A percentile compares a stretch with the other conserved stretches of the same genome.
phyloP scores from a whole-genome alignment of 78 protist species.

The Pigoraptor vietnamica region DNA sequence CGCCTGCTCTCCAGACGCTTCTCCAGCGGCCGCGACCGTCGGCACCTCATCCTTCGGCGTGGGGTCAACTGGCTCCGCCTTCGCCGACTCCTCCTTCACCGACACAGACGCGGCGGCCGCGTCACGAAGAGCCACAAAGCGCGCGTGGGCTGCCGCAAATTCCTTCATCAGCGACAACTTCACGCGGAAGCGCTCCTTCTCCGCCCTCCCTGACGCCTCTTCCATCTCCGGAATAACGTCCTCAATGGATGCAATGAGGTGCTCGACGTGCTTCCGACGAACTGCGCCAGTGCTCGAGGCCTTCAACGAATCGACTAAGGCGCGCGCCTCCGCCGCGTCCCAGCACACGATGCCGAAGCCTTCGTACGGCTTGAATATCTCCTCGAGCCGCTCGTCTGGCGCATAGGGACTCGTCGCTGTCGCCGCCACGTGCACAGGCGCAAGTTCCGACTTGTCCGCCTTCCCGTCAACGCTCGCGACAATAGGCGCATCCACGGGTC shows the following conservation, averaged over 20 bases:
- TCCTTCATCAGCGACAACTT: background rate
- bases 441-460: too few relatives aligned
- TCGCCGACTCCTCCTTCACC: too few relatives aligned
- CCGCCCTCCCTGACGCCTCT: background rate
- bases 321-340: background rate
- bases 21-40: too few relatives aligned
- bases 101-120: background rate
- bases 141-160: background rate
- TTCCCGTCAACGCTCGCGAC: too few relatives aligned
- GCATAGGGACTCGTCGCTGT: background rate
- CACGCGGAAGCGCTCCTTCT: background rate
- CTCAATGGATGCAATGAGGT: too few relatives aligned
- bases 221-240: background rate
- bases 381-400: background rate
- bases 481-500: too few relatives aligned
- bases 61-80: too few relatives aligned
- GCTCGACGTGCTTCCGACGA: too few relatives aligned
- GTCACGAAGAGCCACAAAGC: background rate
- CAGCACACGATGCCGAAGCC: background rate
- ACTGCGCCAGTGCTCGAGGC: too few relatives aligned
- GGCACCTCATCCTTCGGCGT: too few relatives aligned
- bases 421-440: background rate
- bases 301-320: too few relatives aligned
- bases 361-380: background rate
- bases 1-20: too few relatives aligned